Evolutionary conservation across 2,329 filamentous ascomycete genomes (phyloP).

Genomic region (Apiospora marii): DNA sequence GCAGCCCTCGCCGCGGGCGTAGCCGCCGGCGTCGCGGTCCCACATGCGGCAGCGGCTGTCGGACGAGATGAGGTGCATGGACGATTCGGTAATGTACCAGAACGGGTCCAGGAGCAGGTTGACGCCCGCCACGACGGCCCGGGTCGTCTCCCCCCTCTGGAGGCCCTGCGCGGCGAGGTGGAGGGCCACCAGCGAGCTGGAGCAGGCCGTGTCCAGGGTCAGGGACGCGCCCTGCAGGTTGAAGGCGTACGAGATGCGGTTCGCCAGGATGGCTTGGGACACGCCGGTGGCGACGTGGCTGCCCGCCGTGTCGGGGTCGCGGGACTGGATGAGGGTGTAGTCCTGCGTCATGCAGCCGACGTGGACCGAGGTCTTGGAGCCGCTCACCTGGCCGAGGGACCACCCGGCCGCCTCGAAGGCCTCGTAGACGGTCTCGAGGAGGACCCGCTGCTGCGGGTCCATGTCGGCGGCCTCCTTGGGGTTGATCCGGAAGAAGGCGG

Average conservation of each 20-base stretch:
- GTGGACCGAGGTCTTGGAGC: slow-evolving; percentile 30
- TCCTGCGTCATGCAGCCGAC: slow-evolving; percentile 30
- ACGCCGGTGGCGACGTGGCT: slow-evolving; percentile 33
- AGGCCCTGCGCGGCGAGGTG: slow-evolving; percentile 39
- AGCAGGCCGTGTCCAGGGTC: slow-evolving; percentile 44
- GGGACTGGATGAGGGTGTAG: background rate
- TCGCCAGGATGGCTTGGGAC: slow-evolving; percentile 35
- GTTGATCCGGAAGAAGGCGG: slow-evolving; percentile 36
- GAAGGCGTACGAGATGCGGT: slow-evolving; percentile 42
- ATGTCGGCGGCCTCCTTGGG: slow-evolving; percentile 32
- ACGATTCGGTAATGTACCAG: slow-evolving; percentile 25
- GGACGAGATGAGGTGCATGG: slow-evolving; percentile 35
- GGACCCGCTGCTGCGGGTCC: slow-evolving; percentile 25
- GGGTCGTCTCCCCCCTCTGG: slow-evolving; percentile 30
- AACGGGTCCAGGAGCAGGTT: slow-evolving; percentile 27
- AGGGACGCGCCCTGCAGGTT: slow-evolving; percentile 40
- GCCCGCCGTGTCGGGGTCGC: background rate
- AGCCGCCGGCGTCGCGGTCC: slow-evolving; percentile 52
- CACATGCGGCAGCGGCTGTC: slow-evolving; percentile 41
- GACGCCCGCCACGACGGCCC: slow-evolving; percentile 19
- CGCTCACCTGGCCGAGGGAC: slow-evolving; percentile 28
- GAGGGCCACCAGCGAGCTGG: slow-evolving; percentile 39
- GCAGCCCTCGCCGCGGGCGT: slow-evolving; percentile 55
- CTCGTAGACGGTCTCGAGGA: slow-evolving; percentile 34
- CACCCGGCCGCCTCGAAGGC: slow-evolving; percentile 32